phyloP scores from a whole-genome alignment of 306 rosid species.

The Sesbania bispinosa region DNA sequence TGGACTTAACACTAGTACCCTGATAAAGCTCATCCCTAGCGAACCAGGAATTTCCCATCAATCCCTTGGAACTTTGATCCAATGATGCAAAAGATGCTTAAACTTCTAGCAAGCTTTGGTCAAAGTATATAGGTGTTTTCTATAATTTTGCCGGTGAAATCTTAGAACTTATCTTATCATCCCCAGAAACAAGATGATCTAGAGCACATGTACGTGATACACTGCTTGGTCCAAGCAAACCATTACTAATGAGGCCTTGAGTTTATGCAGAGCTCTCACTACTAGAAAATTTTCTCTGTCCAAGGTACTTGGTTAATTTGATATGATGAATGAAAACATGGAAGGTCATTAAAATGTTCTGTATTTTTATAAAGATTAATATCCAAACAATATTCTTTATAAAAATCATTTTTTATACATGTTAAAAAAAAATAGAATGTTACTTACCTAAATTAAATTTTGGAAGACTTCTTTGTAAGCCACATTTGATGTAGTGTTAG shows the following conservation, averaged over 20 bases:
- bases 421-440: no score
- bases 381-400: no score
- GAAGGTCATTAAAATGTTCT: constrained; percentile 24
- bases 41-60: constrained; percentile 20
- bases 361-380: no score
- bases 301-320: constrained; percentile 26
- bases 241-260: constrained; percentile 14
- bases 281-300: constrained; percentile 23
- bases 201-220: constrained; percentile 24
- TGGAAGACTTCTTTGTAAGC: no score
- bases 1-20: not conserved
- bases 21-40: constrained; percentile 1
- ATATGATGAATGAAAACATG: constrained; percentile 14
- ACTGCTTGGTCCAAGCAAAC: constrained; percentile 30
- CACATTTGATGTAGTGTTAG: no score
- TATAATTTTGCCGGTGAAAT: constrained; percentile 27
- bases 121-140: constrained; percentile 19
- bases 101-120: constrained; percentile 17
- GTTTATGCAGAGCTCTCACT: constrained; percentile 19
- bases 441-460: no score
- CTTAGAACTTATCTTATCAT: constrained; percentile 26
- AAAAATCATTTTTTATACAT: no score
- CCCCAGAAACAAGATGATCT: constrained; percentile 18
- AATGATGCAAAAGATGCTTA: constrained; percentile 30
- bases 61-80: constrained; percentile 23